Conservation (phyloP, 192 early-diverging fungal species). For the Mortierella alpina region DNA sequence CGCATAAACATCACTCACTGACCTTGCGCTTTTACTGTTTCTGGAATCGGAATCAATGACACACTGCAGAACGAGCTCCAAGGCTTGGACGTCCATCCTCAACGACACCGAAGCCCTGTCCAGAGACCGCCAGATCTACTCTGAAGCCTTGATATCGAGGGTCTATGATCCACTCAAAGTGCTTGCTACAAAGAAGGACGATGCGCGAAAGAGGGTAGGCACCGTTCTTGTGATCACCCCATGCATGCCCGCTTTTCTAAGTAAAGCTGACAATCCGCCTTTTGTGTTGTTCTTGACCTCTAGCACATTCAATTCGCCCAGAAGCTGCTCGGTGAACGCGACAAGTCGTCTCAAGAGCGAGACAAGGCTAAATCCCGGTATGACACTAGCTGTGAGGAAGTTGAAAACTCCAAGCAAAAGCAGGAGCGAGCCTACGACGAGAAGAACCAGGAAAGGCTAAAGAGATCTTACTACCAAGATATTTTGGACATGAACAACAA, state of each 20-base stretch:
- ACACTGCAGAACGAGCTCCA: conserved; percentile 60
- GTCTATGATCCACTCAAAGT: conserved; percentile 69
- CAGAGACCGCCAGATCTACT: conserved; percentile 57
- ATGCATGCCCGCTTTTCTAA: too few relatives aligned
- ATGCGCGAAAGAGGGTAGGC: conserved; percentile 75
- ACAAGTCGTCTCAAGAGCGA: conserved; percentile 66
- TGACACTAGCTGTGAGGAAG: conserved; percentile 72
- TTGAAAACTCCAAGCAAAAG: conserved; percentile 67
- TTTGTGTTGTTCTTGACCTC: not conserved
- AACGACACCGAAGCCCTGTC: conserved; percentile 65
- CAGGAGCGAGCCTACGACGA: conserved; percentile 70
- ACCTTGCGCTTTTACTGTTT: not conserved
- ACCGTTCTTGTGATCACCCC: not conserved
- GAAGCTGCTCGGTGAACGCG: conserved; percentile 67
- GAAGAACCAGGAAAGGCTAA: conserved; percentile 64
- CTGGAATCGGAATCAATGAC: not conserved
- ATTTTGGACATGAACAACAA: conserved; percentile 77
- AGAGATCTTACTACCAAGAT: conserved; percentile 62
- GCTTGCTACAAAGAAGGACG: conserved; percentile 68
- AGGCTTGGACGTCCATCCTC: conserved; percentile 71
- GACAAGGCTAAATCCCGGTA: conserved; percentile 59
- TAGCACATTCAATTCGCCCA: conserved; percentile 76
- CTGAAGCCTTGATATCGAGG: conserved; percentile 62
- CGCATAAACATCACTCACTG: not conserved
- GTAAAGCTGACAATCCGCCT: not conserved